Percentiles rank a stretch among this genome's conserved stretches.
These are phyloP conservation scores for Mortierella sp. DNA, from an alignment of 371 early-diverging fungal genomes.

Conservation along the genomic window DNA sequence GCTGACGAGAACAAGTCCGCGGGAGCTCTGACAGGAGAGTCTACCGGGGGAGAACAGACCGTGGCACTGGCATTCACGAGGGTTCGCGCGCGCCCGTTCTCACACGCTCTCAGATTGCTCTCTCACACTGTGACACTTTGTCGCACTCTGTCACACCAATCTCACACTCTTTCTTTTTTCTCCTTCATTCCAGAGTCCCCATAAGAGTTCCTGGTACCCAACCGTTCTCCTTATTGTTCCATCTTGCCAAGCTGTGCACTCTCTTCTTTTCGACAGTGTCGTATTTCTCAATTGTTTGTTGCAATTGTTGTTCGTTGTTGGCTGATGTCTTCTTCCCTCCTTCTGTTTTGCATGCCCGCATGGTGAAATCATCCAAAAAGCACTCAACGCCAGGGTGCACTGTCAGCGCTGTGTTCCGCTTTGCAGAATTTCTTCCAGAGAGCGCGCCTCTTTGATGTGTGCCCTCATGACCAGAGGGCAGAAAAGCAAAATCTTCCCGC, in stretches of 20 bases:
- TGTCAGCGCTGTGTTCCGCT: conserved; percentile 6
- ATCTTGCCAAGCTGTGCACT: background rate
- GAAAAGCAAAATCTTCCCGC: background rate
- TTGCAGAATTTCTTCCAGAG: conserved; percentile 1
- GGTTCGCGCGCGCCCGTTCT: too few species aligned
- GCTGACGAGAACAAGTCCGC: background rate
- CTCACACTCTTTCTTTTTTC: background rate
- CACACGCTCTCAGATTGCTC: too few species aligned
- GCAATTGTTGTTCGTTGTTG: background rate
- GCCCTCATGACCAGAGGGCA: background rate
- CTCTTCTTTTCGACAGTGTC: background rate
- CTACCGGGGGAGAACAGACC: too few species aligned
- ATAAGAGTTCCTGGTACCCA: too few species aligned
- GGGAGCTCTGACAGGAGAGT: too few species aligned
- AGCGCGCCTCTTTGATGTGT: conserved; percentile 1
- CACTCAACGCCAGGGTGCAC: background rate
- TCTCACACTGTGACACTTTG: too few species aligned
- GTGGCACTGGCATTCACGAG: too few species aligned
- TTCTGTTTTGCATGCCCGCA: background rate
- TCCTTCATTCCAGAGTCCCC: background rate
- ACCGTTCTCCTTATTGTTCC: background rate
- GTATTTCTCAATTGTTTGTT: too few species aligned
- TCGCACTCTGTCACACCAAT: too few species aligned
- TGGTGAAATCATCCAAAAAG: background rate
- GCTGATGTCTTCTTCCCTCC: background rate